Conservation (phyloP, 2,329 filamentous ascomycete genomes). For the Fusarium floridanum region DNA sequence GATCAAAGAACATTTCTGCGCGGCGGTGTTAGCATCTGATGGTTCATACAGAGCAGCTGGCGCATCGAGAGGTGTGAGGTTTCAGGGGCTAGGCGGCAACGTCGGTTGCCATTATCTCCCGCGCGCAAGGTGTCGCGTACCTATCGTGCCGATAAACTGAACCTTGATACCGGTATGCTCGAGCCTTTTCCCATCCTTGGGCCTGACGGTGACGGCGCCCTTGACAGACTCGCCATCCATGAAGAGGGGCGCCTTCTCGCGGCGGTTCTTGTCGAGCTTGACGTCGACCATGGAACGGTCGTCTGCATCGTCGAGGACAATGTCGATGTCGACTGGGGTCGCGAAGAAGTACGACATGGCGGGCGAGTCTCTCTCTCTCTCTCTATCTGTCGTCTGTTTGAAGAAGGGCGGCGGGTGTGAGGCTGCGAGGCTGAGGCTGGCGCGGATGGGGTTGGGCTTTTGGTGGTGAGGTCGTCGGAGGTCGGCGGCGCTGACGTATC, state of each 20-base stretch:
- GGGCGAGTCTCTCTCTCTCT: slow-evolving; percentile 22
- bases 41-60: not conserved
- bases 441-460: slow-evolving; percentile 36
- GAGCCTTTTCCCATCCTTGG: slow-evolving; percentile 97
- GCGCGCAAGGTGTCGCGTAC: slow-evolving; percentile 60
- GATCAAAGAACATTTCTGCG: slow-evolving; percentile 99
- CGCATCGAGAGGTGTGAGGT: slow-evolving; percentile 13
- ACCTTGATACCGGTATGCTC: slow-evolving; percentile 99
- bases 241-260: slow-evolving; percentile 96
- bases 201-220: slow-evolving; percentile 92
- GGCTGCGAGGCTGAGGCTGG: slow-evolving; percentile 39
- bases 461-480: slow-evolving; percentile 36
- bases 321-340: slow-evolving; percentile 98
- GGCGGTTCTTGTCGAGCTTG: slow-evolving; percentile 97
- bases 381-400: not conserved
- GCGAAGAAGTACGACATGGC: slow-evolving; percentile 98
- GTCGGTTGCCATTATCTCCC: not conserved
- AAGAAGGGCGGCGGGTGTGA: slow-evolving; percentile 9
- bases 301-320: slow-evolving; percentile 95
- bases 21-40: not conserved
- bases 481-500: slow-evolving; percentile 52
- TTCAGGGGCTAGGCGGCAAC: slow-evolving; percentile 12
- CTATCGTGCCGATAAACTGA: slow-evolving; percentile 98
- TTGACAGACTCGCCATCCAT: slow-evolving; percentile 99
- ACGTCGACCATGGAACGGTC: slow-evolving; percentile 96